A percentile compares a stretch with the other conserved stretches of the same genome.
phyloP scores from a whole-genome alignment of 2,329 filamentous ascomycete genomes.

The Colletotrichum sp. region DNA sequence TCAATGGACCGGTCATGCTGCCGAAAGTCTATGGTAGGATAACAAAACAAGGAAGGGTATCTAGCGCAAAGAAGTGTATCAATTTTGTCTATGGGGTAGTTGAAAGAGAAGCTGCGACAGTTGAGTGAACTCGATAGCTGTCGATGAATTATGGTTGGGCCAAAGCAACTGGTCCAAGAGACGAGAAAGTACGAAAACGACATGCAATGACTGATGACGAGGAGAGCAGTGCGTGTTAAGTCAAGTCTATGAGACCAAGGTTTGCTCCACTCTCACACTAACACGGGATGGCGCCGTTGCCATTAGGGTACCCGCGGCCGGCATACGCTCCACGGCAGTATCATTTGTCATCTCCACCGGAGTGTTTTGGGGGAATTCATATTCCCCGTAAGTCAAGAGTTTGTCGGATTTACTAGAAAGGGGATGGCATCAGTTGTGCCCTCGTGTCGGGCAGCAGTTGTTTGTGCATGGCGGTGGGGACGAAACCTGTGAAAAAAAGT shows the following conservation, averaged over 20 bases:
- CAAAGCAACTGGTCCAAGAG: background rate
- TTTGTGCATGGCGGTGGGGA: background rate
- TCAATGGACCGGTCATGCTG: background rate
- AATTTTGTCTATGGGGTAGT: background rate
- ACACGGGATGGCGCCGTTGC: background rate
- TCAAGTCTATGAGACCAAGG: background rate
- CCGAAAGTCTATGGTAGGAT: background rate
- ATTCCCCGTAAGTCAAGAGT: background rate
- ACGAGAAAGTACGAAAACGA: background rate
- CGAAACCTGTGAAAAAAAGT: background rate
- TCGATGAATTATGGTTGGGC: background rate
- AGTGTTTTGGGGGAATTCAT: background rate
- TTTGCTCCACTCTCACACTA: background rate
- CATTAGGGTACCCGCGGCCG: background rate
- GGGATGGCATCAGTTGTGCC: background rate
- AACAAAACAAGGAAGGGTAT: background rate
- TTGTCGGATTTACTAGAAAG: background rate
- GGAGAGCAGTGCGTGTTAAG: background rate
- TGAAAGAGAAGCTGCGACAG: background rate
- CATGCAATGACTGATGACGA: background rate
- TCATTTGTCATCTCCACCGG: slow-evolving; percentile 7
- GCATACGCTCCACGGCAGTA: background rate
- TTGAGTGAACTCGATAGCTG: background rate
- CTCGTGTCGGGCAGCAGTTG: background rate
- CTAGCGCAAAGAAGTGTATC: background rate